phyloP scores from a whole-genome alignment of 2,329 filamentous ascomycete genomes.

The Penicillium sp. region DNA sequence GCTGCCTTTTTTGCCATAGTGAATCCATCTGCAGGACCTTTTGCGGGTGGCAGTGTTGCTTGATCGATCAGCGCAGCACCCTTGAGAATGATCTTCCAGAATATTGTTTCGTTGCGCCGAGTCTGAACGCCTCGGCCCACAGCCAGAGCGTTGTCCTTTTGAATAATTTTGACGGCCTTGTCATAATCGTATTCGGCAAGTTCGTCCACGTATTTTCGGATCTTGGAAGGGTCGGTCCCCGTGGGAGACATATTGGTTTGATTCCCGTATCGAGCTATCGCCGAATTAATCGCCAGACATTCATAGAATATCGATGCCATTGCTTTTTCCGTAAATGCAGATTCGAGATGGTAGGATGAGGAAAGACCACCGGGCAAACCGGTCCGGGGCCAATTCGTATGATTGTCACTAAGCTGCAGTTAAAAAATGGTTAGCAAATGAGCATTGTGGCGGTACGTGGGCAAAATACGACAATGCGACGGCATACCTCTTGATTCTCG shows the following conservation, averaged over 20 bases:
- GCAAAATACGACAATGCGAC: background rate
- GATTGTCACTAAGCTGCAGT: background rate
- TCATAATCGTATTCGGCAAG: constrained; percentile 4
- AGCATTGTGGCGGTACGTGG: background rate
- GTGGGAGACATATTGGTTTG: background rate
- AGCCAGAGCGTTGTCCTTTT: constrained; percentile 7
- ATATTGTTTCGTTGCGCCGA: constrained; percentile 17
- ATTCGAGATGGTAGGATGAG: background rate
- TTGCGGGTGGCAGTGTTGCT: constrained; percentile 11
- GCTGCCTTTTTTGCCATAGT: constrained; percentile 19
- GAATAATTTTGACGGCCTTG: constrained; percentile 2
- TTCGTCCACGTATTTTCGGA: constrained; percentile 7
- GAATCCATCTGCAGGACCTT: constrained; percentile 17
- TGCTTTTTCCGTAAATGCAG: constrained; percentile 1
- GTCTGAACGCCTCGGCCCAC: constrained; percentile 4
- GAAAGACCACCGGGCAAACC: background rate
- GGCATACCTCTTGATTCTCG: background rate
- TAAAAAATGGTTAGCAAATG: background rate
- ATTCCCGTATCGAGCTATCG: constrained; percentile 1
- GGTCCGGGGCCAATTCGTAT: background rate
- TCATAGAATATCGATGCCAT: constrained; percentile 1
- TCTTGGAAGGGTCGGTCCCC: constrained; percentile 1
- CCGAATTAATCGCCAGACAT: background rate
- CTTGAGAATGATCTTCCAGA: constrained; percentile 17
- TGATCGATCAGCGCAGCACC: constrained; percentile 14